phyloP scores from a whole-genome alignment of 306 rosid genomes.

The Casuarina equisetifolia region DNA sequence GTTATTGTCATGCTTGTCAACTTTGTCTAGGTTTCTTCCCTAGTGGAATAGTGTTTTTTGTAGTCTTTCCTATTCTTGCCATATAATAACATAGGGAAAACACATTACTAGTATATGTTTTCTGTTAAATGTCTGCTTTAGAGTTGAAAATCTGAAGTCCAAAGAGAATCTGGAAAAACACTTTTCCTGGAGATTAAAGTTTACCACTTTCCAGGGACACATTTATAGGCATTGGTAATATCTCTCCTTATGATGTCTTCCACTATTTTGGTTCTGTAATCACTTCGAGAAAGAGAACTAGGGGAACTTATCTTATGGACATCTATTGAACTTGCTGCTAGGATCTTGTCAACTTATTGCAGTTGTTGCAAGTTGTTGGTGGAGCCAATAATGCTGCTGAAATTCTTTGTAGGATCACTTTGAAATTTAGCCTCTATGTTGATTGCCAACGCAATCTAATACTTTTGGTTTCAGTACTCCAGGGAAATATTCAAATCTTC shows the following conservation, averaged over 20 bases:
- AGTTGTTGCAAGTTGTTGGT: neutral
- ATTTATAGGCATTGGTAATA: neutral
- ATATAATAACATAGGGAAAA: neutral
- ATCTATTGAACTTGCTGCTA: neutral
- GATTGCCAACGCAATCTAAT: neutral
- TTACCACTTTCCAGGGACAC: neutral
- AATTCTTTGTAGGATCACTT: neutral
- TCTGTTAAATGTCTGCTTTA: neutral
- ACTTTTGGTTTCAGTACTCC: neutral
- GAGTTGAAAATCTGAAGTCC: neutral
- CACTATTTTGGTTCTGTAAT: neutral
- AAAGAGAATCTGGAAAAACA: neutral
- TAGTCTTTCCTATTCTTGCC: neutral
- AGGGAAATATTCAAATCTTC: neutral
- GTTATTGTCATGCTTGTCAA: neutral
- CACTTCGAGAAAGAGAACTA: neutral
- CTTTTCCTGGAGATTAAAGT: neutral
- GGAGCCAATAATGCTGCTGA: neutral
- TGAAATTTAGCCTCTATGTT: neutral
- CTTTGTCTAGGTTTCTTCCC: too few species aligned
- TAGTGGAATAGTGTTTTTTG: neutral
- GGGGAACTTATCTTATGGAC: neutral
- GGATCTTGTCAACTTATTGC: neutral
- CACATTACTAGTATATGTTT: neutral
- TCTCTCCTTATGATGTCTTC: neutral